Evolutionary conservation across 2,329 filamentous ascomycete genomes (phyloP), one percentile per base, ranked within the genome.

Genomic region (Cephalotrichum gorgonifer): DNA sequence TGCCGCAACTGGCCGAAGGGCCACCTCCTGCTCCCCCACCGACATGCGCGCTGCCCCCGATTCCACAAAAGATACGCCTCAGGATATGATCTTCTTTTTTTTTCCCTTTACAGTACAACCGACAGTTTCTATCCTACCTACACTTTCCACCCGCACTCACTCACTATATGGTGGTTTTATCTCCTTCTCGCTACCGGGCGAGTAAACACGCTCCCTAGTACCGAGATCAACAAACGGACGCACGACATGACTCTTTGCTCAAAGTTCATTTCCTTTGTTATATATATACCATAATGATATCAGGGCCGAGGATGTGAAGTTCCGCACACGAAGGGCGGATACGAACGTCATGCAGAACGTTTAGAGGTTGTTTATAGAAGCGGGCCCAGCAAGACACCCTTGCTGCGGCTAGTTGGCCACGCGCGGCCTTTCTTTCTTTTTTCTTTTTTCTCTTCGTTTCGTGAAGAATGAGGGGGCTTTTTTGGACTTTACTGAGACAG

Each of bases 11-110:
- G 33, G 62, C 62, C 1, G 68, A 73, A 12, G 73, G 72, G 1
- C 75, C 75, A 27, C 76, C 76, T 2, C 75, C 70, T 15, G 72
- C 67, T 14, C 76, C 76, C 6, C 76, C 76, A 5, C 76, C 76
- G 23, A 77, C 65, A 11, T 71, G 70, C 54, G 75, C 76, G 14
- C 65, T 80, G 22, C 76, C 76, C 17, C 76, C 76, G 0, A 67
- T 78, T 35, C 75, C 75, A 4, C 62, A 57, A 41, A 66, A 62
- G 28, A 35, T 45, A 22, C 47, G 47, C 11, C 41, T 44, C 47
- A 38, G 44, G 39, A 33, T 15, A 4, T 39, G 9, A 3, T 8
- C 23, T 8, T n/a, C 25, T 11, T 22, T 35, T 14, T 7, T 28
- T 30, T 28, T 27, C 6, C 25, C 9, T n/a, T n/a, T n/a, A n/a